Evolutionary conservation across 1,139 yeast species (phyloP).

Genomic region (Wickerhamiella pararugosa): DNA sequence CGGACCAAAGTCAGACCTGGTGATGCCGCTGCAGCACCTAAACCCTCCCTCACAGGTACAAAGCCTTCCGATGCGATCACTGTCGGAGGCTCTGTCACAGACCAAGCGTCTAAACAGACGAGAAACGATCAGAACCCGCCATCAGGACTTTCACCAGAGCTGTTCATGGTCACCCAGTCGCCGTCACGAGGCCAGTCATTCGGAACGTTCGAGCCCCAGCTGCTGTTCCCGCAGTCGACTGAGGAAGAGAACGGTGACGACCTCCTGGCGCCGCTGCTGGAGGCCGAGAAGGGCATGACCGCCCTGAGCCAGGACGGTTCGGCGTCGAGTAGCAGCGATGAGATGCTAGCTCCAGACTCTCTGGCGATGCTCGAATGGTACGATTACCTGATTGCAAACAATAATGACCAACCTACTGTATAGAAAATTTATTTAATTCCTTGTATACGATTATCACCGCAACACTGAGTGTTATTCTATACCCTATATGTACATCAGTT

Average conservation of each 20-base stretch:
- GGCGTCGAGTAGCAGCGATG: slow-evolving; percentile 9
- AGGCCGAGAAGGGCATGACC: slow-evolving; percentile 2
- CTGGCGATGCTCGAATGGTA: slow-evolving; percentile 29
- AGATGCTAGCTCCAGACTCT: slow-evolving; percentile 19
- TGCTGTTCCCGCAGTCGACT: slow-evolving; percentile 24
- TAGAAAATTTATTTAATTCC: too few relatives aligned
- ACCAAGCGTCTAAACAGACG: neutral
- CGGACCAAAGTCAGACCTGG: slow-evolving; percentile 1
- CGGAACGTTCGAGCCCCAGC: slow-evolving; percentile 26
- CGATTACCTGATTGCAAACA: slow-evolving; percentile 19
- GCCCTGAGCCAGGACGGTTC: slow-evolving; percentile 1
- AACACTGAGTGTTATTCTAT: too few relatives aligned
- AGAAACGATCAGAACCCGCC: neutral
- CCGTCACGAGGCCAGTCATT: slow-evolving; percentile 20
- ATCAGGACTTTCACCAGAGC: slow-evolving; percentile 18
- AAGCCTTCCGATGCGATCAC: neutral
- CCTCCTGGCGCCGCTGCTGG: slow-evolving; percentile 5
- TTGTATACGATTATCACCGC: too few relatives aligned
- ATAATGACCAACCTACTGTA: neutral
- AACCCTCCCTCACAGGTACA: neutral
- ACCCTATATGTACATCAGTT: slow-evolving; percentile 31
- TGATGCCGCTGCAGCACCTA: neutral
- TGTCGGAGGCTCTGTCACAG: neutral
- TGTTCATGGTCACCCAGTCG: slow-evolving; percentile 24
- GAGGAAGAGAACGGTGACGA: neutral